Conservation (phyloP, 2,329 filamentous ascomycete species). For the Talaromyces funiculosus region DNA sequence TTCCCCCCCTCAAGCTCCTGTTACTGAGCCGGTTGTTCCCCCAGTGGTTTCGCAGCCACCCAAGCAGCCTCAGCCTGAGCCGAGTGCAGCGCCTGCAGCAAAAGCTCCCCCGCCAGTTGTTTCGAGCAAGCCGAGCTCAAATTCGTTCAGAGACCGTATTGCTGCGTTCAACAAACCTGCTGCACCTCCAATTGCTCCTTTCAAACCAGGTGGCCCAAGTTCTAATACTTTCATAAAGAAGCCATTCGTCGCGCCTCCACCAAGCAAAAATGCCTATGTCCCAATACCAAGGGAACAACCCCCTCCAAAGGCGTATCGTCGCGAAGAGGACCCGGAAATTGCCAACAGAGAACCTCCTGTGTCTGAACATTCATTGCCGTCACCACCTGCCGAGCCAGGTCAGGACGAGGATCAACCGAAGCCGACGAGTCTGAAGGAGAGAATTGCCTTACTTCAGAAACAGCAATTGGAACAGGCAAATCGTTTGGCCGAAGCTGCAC, state of each 20-base stretch:
- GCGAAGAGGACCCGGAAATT: conserved; percentile 72
- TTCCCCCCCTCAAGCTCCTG: conserved; percentile 21
- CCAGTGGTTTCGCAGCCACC: conserved; percentile 23
- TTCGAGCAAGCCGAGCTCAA: conserved; percentile 66
- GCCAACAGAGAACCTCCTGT: conserved; percentile 30
- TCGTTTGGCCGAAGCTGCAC: conserved; percentile 68
- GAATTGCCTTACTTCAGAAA: conserved; percentile 88
- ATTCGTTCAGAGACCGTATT: conserved; percentile 90
- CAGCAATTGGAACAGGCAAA: conserved; percentile 87
- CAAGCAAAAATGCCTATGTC: conserved; percentile 85
- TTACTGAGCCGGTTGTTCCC: conserved; percentile 20
- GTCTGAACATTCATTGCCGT: conserved; percentile 27
- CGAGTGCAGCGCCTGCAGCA: conserved; percentile 29
- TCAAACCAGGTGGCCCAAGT: conserved; percentile 67
- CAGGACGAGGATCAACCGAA: conserved; percentile 77
- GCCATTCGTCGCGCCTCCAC: conserved; percentile 90
- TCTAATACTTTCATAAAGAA: conserved; percentile 81
- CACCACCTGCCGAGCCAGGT: conserved; percentile 38
- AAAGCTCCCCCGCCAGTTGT: conserved; percentile 61
- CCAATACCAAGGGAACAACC: conserved; percentile 68
- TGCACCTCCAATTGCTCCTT: conserved; percentile 80
- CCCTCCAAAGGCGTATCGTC: conserved; percentile 69
- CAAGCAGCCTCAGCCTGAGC: conserved; percentile 20
- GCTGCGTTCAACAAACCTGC: conserved; percentile 92
- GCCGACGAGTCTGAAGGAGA: conserved; percentile 86